A percentile compares a stretch with the other conserved stretches of the same genome.
These are phyloP conservation scores for Tephrocybe sp. DNA, from an alignment of 768 basidiomycete species.

Conservation along the genomic window DNA sequence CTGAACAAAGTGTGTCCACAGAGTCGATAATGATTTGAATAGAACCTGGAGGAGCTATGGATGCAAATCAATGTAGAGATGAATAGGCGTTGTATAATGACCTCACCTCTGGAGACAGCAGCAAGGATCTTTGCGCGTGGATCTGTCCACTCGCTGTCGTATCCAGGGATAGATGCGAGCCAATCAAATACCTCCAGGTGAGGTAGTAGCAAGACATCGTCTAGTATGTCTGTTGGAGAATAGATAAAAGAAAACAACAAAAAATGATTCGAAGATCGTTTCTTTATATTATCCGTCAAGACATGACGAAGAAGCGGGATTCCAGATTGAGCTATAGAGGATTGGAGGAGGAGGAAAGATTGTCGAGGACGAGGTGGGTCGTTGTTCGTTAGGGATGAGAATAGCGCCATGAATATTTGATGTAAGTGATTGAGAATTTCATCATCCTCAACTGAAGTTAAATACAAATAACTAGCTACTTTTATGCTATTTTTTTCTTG, in stretches of 20 bases:
- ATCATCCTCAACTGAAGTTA: background rate
- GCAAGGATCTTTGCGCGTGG: constrained; percentile 35
- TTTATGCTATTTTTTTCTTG: constrained; percentile 7
- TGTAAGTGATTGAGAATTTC: background rate
- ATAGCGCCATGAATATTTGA: constrained; percentile 11
- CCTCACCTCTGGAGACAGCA: constrained; percentile 38
- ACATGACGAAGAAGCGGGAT: constrained; percentile 53
- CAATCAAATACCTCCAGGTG: constrained; percentile 46
- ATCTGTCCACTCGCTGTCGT: constrained; percentile 34
- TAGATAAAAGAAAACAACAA: constrained; percentile 61
- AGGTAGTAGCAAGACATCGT: constrained; percentile 20
- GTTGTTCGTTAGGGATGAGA: constrained; percentile 15
- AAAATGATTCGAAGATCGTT: constrained; percentile 20
- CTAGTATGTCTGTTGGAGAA: constrained; percentile 39
- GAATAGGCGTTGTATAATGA: constrained; percentile 8
- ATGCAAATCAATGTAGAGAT: constrained; percentile 5
- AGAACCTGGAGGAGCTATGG: constrained; percentile 40
- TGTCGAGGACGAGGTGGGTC: constrained; percentile 22
- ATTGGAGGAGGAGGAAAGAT: constrained; percentile 55
- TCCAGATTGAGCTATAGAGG: constrained; percentile 54
- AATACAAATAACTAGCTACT: background rate
- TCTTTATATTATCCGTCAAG: constrained; percentile 25
- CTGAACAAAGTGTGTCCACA: constrained; percentile 59
- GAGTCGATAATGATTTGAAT: constrained; percentile 71
- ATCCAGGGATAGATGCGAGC: constrained; percentile 50